Conservation (phyloP, 306 rosid species). For the Corylus heterophylla region DNA sequence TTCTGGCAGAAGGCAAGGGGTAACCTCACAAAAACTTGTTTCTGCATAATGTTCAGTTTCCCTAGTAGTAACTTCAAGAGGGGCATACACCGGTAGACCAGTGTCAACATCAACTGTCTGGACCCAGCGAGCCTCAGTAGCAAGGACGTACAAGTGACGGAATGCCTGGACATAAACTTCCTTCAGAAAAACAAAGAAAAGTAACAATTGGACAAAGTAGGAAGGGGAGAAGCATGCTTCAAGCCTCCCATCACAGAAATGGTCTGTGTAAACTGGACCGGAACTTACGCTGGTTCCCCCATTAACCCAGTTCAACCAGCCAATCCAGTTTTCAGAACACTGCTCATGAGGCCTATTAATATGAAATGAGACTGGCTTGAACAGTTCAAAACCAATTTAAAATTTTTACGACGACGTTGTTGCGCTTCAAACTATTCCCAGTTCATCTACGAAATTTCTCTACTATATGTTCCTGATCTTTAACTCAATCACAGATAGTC, state of each 20-base stretch:
- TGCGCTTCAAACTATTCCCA: not conserved
- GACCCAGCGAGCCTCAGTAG: constrained; percentile 97
- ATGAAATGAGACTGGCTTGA: not conserved
- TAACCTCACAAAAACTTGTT: constrained; percentile 88
- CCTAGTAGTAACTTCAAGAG: constrained; percentile 75
- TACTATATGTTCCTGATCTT: not conserved
- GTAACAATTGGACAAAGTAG: constrained; percentile 18
- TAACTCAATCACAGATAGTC: constrained; percentile 12
- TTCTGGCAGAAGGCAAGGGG: constrained; percentile 97
- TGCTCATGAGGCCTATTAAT: not conserved
- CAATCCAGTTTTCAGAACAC: not conserved
- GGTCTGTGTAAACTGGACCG: not conserved
- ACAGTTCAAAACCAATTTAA: not conserved
- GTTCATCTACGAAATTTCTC: not conserved
- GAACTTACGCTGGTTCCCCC: not conserved
- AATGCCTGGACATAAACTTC: constrained; percentile 66
- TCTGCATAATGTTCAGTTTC: constrained; percentile 95
- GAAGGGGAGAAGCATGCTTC: constrained; percentile 10
- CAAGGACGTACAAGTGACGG: constrained; percentile 91
- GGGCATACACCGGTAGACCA: constrained; percentile 92
- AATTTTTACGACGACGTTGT: not conserved
- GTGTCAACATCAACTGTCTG: constrained; percentile 97
- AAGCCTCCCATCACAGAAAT: not conserved
- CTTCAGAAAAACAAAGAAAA: constrained; percentile 30
- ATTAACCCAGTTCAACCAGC: not conserved